Evolutionary conservation across 2,329 filamentous ascomycete species (phyloP).

Genomic region (Cladobotryum protrusum): DNA sequence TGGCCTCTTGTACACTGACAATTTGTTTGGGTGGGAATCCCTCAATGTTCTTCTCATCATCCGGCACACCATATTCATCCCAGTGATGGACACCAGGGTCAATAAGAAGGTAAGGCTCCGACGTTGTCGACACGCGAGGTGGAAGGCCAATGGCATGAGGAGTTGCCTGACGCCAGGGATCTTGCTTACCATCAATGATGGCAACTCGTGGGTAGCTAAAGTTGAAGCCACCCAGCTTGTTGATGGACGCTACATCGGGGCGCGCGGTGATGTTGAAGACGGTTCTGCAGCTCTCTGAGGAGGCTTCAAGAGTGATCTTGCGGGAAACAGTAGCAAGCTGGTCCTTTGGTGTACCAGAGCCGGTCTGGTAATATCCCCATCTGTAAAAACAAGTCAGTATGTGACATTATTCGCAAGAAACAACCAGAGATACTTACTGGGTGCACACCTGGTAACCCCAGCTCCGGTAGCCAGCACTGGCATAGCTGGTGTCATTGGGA

Average conservation of each 20-base stretch:
- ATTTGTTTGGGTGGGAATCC: conserved; percentile 54
- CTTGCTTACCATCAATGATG: conserved; percentile 67
- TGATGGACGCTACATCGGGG: conserved; percentile 60
- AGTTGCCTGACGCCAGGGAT: conserved; percentile 73
- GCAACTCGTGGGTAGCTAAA: conserved; percentile 72
- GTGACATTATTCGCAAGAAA: conserved; percentile 8
- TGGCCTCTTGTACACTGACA: conserved; percentile 49
- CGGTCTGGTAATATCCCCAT: conserved; percentile 76
- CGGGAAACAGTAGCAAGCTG: conserved; percentile 68
- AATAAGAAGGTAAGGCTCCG: conserved; percentile 69
- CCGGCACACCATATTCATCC: conserved; percentile 61
- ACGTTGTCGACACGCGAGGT: conserved; percentile 51
- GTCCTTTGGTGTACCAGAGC: conserved; percentile 58
- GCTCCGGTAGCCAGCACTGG: conserved; percentile 25
- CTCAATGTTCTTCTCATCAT: conserved; percentile 51
- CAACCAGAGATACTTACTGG: conserved; percentile 33
- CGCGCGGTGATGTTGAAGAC: conserved; percentile 63
- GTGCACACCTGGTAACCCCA: conserved; percentile 53
- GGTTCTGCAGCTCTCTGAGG: conserved; percentile 54
- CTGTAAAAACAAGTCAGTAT: conserved; percentile 28
- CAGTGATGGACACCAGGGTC: conserved; percentile 73
- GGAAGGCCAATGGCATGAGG: conserved; percentile 60
- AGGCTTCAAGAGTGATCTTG: conserved; percentile 57
- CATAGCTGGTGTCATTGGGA: conserved; percentile 17
- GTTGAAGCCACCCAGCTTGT: conserved; percentile 68